Evolutionary conservation across 148 eudicot genomes (phyloP), one percentile per base, ranked within the genome.

Genomic region (Diospyros kaki): DNA sequence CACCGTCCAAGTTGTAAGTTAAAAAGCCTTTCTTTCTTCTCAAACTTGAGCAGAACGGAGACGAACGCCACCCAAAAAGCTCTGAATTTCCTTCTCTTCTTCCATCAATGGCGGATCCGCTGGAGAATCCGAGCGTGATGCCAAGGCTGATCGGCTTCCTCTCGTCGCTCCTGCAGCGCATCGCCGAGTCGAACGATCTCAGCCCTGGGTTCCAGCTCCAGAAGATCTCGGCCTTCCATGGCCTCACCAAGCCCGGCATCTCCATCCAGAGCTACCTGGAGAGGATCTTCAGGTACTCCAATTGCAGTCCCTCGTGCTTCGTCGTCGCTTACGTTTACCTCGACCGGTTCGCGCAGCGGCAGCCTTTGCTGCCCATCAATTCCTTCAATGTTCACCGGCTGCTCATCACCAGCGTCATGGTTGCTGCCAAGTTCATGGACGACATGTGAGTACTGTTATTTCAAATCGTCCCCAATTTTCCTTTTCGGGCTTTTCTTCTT

Each of bases 341-440:
- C 42, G 97, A 91, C 78, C 89, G 97, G 14, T 91, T 91, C 73
- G 80, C 87, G 41, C 90, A 86, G 78, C 45, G 86, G 11, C 97
- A 91, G 55, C 92, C 92, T 0, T 72, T 83, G 43, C 61, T 91
- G 73, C 83, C 90, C 68, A 80, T 91, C 59, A 88, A 88, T 59
- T 89, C 97, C 11, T 85, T 80, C 76, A 91, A 88, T 79, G 90
- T 91, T 71, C 97, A 91, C 81, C 88, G 97, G 40, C 77, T 91
- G 77, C 82, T 91, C 60, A 85, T 91, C 77, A 89, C 94, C 38
- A 89, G 92, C 82, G 94, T 91, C 79, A 81, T 91, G 90, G 74
- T 91, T 78, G 83, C 97, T 77, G 92, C 90, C 10, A 91, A 91
- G 65, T 91, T 91, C 86, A 82, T 91, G 97, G 97, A 91, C 81